These are phyloP conservation scores for Bacidia rubella DNA, from an alignment of 495 filamentous ascomycete species.

Conservation along the genomic window DNA sequence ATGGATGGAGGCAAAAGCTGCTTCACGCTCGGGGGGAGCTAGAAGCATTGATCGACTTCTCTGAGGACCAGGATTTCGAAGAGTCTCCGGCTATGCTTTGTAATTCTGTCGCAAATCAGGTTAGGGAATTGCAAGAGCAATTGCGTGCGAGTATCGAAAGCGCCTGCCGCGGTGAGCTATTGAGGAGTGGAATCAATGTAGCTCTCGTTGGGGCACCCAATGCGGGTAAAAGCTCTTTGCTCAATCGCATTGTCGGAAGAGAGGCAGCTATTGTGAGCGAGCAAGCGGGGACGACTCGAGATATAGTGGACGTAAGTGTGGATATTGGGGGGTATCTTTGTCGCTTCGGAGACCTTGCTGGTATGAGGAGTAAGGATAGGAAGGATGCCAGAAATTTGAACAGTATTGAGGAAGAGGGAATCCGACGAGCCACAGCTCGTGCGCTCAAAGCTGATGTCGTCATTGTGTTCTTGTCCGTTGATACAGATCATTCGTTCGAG, in stretches of 20 bases:
- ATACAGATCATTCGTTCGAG: constrained; percentile 22
- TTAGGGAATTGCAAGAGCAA: constrained; percentile 42
- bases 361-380: constrained; percentile 36
- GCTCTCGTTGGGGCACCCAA: constrained; percentile 85
- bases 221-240: constrained; percentile 84
- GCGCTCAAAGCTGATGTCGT: constrained; percentile 78
- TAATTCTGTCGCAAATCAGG: constrained; percentile 48
- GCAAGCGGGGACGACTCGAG: constrained; percentile 84
- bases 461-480: constrained; percentile 63
- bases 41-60: constrained; percentile 92
- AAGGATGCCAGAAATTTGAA: constrained; percentile 35
- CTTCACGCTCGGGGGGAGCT: constrained; percentile 78
- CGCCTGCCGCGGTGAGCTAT: constrained; percentile 68
- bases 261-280: constrained; percentile 89
- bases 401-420: constrained; percentile 77
- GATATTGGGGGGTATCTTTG: constrained; percentile 84
- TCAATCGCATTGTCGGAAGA: constrained; percentile 82
- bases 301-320: constrained; percentile 84
- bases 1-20: constrained; percentile 64
- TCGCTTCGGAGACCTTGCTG: constrained; percentile 84
- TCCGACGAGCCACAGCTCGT: constrained; percentile 67
- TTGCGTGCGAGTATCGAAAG: constrained; percentile 59
- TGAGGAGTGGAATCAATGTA: constrained; percentile 74
- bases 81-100: constrained; percentile 65
- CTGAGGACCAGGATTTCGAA: constrained; percentile 94